Base-by-base conservation (phyloP, 2,329 filamentous ascomycete genomes). In the Drechslerella stenobrocha region DNA sequence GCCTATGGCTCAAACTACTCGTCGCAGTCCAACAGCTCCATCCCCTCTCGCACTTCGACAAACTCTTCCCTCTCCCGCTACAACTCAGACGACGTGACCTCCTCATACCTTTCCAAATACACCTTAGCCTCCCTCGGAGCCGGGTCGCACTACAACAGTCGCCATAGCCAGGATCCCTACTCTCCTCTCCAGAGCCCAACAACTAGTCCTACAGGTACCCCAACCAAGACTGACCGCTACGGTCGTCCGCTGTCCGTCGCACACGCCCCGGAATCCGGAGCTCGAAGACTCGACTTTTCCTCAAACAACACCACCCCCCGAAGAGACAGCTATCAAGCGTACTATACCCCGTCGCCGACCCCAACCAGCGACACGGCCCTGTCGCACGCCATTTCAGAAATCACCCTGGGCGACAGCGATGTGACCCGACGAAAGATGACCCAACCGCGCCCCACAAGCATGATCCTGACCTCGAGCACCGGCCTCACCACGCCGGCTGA, bases 1-100 rank as follows among this genome's bases (percentile, higher is more conserved):
- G 63, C 63, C 15, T 67, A 67, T 45, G 55, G 55, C 11, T 67
- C 63, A 13, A 67, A 67, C 42, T 67, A 67, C 20, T 67, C 63
- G n/a, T 53, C 63, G 23, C 63, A 67, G 34, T 67, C 63, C 15
- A 67, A 35, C 28, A 55, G 63, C 44, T 67, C 63, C 22, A 51
- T 67, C 45, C 63, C 55, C 15, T 67, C 63, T 11, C 63, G 52
- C 26, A 51, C 63, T 15, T 67, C 63, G 1, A 67, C 63, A 30
- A 67, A 67, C 46, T 67, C 63, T 0, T 67, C 63, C 18, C 42
- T 67, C 26, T 59, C 55, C 50, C 63, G 63, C 18, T 67, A 44
- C 40, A 67, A 67, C 45, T 45, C 63, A 28, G 55, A 67, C 44
- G 63, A 50, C 42, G 15, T 40, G 7, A 48, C 53, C 24, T 59